Base-by-base conservation (phyloP, 257 asterid species). In the Scutellaria minor region DNA sequence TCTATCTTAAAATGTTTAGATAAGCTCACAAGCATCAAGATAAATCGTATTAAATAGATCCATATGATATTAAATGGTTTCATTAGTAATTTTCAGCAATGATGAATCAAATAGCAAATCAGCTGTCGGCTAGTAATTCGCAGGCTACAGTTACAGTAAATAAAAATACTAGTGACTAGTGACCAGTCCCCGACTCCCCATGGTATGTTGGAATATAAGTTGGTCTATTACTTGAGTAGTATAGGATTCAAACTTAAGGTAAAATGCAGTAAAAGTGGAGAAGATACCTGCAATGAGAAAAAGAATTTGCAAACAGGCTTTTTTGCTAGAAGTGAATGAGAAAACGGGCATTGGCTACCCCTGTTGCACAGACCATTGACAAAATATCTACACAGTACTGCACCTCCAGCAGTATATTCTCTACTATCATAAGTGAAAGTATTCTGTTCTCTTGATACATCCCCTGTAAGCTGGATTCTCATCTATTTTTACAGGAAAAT, bases 221-320 rank as follows among this genome's bases (percentile, higher is more conserved):
- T 39, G 64, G 39, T 70, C 13, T 40, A 53, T 62, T 54, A 13
- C 31, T 40, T 13, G 45, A 22, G 27, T 40, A 12, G 20, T 6
- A 9, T 14, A 79, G 41, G 48, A 15, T 41, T 50, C 24, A 15
- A 78, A 55, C 54, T 66, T 31, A 57, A 50, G 63, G 54, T 15
- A 56, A 68, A 18, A 65, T 44, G 60, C 53, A 14, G 24, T 31
- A 69, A 44, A 35, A 66, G 37, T 50, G 9, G 22, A 14, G 71
- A 72, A 56, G 44, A 51, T 88, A 94, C 99, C 99, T 94, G 87
- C 78, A 94, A 81, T 42, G 98, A 88, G 88, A 89, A 87, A 78
- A 89, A 83, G 83, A 94, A 94, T 31, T 84, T 94, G 91, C 99
- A 94, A 51, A 58, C 68, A 6, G 96, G 92, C 62, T 45, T 84